phyloP scores from a whole-genome alignment of 495 filamentous ascomycete genomes.

The Sordaria brevicollis region DNA sequence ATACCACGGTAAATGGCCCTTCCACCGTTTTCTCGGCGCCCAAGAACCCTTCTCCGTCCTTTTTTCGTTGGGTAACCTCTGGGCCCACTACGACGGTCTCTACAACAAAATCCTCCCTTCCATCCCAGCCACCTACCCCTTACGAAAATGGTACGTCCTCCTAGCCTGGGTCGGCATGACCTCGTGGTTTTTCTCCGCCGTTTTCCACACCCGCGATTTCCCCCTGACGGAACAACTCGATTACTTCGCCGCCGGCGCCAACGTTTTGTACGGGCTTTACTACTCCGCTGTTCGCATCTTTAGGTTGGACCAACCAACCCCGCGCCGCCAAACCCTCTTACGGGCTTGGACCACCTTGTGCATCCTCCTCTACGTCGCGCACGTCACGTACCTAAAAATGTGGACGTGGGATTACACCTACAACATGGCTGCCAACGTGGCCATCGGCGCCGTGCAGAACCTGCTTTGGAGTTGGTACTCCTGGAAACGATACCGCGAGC shows the following conservation, averaged over 20 bases:
- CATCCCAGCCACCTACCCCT: constrained; percentile 61
- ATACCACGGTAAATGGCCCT: constrained; percentile 99
- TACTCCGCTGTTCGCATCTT: constrained; percentile 72
- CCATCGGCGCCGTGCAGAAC: constrained; percentile 70
- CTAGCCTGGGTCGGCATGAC: constrained; percentile 75
- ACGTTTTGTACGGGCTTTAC: constrained; percentile 83
- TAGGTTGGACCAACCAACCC: constrained; percentile 58
- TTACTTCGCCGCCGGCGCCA: constrained; percentile 90
- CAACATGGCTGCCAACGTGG: constrained; percentile 94
- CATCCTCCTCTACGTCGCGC: constrained; percentile 55
- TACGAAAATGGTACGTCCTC: constrained; percentile 68
- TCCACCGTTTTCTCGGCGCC: constrained; percentile 77
- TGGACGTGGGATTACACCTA: constrained; percentile 92
- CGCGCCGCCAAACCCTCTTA: constrained; percentile 47
- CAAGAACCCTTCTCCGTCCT: constrained; percentile 91
- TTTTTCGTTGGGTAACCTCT: constrained; percentile 83
- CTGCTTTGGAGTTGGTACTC: constrained; percentile 80
- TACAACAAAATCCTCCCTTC: constrained; percentile 47
- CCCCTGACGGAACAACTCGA: constrained; percentile 80
- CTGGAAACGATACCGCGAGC: constrained; percentile 56
- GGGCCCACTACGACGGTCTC: constrained; percentile 77
- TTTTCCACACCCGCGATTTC: constrained; percentile 90
- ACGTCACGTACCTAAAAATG: constrained; percentile 76
- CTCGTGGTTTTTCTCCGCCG: constrained; percentile 76
- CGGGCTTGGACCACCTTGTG: constrained; percentile 68